phyloP scores from a whole-genome alignment of 2,329 filamentous ascomycete species.

The Aspergillus tubingensis region DNA sequence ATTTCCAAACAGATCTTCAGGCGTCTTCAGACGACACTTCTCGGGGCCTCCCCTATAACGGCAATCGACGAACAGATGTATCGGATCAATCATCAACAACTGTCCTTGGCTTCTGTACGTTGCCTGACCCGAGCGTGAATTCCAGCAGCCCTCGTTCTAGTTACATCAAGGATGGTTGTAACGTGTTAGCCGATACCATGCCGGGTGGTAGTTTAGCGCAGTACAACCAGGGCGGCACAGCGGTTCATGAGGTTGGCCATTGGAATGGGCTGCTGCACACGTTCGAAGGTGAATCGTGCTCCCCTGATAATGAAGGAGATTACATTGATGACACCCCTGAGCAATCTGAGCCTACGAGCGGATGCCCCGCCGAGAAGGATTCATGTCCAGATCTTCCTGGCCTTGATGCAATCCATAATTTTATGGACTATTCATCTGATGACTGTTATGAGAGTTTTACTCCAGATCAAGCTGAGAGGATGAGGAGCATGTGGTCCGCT shows the following conservation, averaged over 20 bases:
- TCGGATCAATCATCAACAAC: conserved; percentile 27
- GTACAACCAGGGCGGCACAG: conserved; percentile 52
- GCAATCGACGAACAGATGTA: conserved; percentile 20
- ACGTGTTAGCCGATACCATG: conserved; percentile 59
- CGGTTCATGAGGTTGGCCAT: conserved; percentile 51
- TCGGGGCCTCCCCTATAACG: conserved; percentile 28
- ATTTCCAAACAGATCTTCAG: conserved; percentile 59
- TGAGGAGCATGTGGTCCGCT: conserved; percentile 55
- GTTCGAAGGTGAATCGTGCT: conserved; percentile 45
- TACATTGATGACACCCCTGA: conserved; percentile 49
- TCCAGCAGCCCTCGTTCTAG: conserved; percentile 35
- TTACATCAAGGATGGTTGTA: conserved; percentile 59
- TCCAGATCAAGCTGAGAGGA: conserved; percentile 51
- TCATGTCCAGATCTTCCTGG: conserved; percentile 51
- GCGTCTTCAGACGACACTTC: conserved; percentile 25
- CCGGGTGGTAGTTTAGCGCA: conserved; percentile 51
- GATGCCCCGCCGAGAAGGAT: conserved; percentile 55
- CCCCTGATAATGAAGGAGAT: conserved; percentile 39
- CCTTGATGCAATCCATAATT: conserved; percentile 58
- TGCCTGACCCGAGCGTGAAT: conserved; percentile 47
- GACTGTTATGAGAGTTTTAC: conserved; percentile 58
- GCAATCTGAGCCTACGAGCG: conserved; percentile 59
- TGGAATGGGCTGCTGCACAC: conserved; percentile 51
- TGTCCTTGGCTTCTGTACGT: conserved; percentile 58
- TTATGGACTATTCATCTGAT: conserved; percentile 62